phyloP scores from a whole-genome alignment of 129 eudicot genomes.

The Escallonia herrerae region DNA sequence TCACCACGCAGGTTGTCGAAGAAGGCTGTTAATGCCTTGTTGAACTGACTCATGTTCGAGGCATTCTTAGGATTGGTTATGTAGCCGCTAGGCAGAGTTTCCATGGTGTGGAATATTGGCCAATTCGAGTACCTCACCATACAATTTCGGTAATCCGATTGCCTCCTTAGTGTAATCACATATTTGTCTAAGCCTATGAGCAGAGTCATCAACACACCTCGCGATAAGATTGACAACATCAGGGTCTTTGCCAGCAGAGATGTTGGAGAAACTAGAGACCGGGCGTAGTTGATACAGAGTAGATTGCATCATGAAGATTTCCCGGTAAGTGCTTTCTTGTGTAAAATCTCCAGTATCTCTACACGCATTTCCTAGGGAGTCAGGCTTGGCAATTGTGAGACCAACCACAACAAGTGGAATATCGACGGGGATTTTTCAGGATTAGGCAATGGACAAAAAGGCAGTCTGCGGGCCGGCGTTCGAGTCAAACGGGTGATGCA shows the following conservation, averaged over 20 bases:
- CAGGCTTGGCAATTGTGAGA: background rate
- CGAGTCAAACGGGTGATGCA: too few relatives aligned
- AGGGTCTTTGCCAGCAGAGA: conserved; percentile 13
- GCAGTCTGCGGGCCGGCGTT: too few relatives aligned
- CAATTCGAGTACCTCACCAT: conserved; percentile 21
- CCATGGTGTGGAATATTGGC: conserved; percentile 5
- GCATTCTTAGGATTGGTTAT: background rate
- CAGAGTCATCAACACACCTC: conserved; percentile 12
- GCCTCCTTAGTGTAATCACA: conserved; percentile 31
- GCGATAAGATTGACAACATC: conserved; percentile 17
- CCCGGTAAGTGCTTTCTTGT: conserved; percentile 22
- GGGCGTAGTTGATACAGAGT: conserved; percentile 18
- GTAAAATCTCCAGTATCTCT: conserved; percentile 18
- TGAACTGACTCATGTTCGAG: background rate
- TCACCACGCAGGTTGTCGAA: conserved; percentile 2
- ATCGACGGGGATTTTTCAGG: too few relatives aligned
- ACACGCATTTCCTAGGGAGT: background rate
- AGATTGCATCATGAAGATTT: conserved; percentile 29
- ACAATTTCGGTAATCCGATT: conserved; percentile 19
- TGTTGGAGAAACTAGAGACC: conserved; percentile 25
- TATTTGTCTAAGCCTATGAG: background rate
- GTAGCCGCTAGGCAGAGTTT: background rate
- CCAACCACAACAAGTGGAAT: background rate
- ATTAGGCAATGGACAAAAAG: too few relatives aligned
- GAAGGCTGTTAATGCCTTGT: background rate